phyloP scores from a whole-genome alignment of 2,329 filamentous ascomycete genomes.

The Pseudocercospora musae region DNA sequence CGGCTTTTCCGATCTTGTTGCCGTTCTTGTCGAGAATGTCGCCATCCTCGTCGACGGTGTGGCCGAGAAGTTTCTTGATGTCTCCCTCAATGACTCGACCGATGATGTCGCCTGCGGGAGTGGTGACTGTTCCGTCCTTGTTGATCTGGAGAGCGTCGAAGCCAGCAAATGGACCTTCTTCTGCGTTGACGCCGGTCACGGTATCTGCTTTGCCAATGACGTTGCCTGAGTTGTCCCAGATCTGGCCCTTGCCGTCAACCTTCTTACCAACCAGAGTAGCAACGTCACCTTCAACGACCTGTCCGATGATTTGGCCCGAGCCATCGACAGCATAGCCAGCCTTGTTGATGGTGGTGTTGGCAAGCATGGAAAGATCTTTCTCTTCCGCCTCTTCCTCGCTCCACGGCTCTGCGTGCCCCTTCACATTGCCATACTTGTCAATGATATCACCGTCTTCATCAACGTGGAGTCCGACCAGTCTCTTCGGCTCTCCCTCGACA shows the following conservation, averaged over 20 bases:
- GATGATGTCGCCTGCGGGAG: constrained; percentile 45
- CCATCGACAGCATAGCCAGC: constrained; percentile 60
- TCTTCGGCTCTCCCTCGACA: constrained; percentile 66
- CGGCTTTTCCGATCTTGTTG: constrained; percentile 52
- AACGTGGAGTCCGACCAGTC: constrained; percentile 68
- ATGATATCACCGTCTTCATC: constrained; percentile 81
- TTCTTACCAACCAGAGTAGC: constrained; percentile 58
- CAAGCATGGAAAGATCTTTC: constrained; percentile 58
- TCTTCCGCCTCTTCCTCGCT: constrained; percentile 47
- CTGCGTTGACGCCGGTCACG: constrained; percentile 46
- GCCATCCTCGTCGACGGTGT: constrained; percentile 51
- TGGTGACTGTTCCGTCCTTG: constrained; percentile 57
- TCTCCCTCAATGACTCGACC: constrained; percentile 51
- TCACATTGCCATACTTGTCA: constrained; percentile 66
- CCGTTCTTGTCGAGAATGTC: constrained; percentile 54
- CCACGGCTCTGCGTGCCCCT: constrained; percentile 60
- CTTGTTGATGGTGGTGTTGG: constrained; percentile 63
- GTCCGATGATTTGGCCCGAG: constrained; percentile 57
- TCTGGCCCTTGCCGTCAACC: constrained; percentile 60
- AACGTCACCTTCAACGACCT: constrained; percentile 56
- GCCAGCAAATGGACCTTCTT: constrained; percentile 59
- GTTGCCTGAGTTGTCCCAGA: constrained; percentile 62
- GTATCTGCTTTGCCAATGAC: constrained; percentile 59
- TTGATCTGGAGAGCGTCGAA: constrained; percentile 56
- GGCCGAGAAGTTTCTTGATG: constrained; percentile 50